Base-by-base conservation (phyloP, 345 rosid genomes). In the Eucalyptus marginata region DNA sequence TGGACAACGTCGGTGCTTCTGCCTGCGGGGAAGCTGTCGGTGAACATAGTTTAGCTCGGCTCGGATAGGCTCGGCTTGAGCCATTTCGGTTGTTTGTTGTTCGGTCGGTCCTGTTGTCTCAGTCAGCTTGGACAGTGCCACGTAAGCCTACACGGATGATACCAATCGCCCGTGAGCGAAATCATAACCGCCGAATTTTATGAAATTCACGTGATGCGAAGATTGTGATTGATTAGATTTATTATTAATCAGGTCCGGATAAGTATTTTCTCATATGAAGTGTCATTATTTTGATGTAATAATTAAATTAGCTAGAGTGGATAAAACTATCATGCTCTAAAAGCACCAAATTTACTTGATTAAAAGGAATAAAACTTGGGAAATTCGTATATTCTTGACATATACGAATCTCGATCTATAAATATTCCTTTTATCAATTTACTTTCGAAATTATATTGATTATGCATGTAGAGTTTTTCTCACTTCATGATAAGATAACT, bases 401-500 rank as follows among this genome's bases (percentile, higher is more conserved):
- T 25, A 0, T 0, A 25, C 7, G 2, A 66, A 15, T 68, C 24
- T 31, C 2, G 2, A 31, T 8, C 0, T 8, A 4, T 68, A 16
- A n/a, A 66, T 15, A 18, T 66, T n/a, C 76, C 10, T n/a, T 31
- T 2, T 64, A 64, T 64, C 36, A 0, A 7, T 64, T 64, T 14
- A 13, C 20, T 64, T 64, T 64, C 9, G 1, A n/a, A 64, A 64
- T 1, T n/a, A n/a, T 31, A 64, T 64, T 64, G 10, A n/a, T 3
- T 29, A 9, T 64, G 18, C 10, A 64, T 64, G 0, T 4, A 64
- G 31, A n/a, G 1, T 66, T 66, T 31, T 66, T 31, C 22, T 15
- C 2, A 0, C 79, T 66, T 0, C 9, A 31, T 0, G 0, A 66
- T 66, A 15, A 66, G 0, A 7, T n/a, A 4, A 64, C 33, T 66